Percentiles rank a stretch among this genome's conserved stretches.
Evolutionary conservation across 2,329 filamentous ascomycete species (phyloP).

Genomic region (Aspergillus costaricaensis): DNA sequence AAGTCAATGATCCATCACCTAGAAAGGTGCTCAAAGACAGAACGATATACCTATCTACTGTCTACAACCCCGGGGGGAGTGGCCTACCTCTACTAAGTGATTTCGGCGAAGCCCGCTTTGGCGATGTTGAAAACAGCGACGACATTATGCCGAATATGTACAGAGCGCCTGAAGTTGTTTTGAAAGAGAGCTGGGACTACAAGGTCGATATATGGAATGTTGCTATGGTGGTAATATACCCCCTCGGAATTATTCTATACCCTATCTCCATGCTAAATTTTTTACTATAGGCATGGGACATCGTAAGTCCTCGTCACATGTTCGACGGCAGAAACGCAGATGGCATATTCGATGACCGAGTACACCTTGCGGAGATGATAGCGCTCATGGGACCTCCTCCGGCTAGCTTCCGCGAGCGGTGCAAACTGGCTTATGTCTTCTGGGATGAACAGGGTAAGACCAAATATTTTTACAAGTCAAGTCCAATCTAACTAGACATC

Average conservation of each 20-base stretch:
- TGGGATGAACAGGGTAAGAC: neutral
- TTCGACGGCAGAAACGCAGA: constrained; percentile 14
- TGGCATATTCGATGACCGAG: constrained; percentile 24
- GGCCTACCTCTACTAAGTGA: constrained; percentile 10
- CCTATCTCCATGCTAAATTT: neutral
- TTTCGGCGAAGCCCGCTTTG: constrained; percentile 10
- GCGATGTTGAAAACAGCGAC: constrained; percentile 22
- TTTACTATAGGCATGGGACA: neutral
- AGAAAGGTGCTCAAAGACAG: neutral
- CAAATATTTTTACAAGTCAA: too few species aligned
- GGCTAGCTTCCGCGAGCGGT: constrained; percentile 17
- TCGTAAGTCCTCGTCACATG: neutral
- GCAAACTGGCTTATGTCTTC: neutral
- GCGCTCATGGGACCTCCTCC: constrained; percentile 21
- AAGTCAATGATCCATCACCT: neutral
- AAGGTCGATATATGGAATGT: neutral
- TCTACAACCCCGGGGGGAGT: neutral
- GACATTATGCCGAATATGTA: constrained; percentile 5
- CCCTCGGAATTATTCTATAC: too few species aligned
- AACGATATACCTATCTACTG: neutral
- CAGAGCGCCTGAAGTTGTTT: neutral
- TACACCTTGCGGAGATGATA: constrained; percentile 27
- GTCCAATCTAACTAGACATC: neutral
- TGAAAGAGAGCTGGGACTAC: neutral
- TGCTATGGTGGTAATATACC: constrained; percentile 3